phyloP scores from a whole-genome alignment of 2,329 filamentous ascomycete species.

The Microsporum ferrugineum region DNA sequence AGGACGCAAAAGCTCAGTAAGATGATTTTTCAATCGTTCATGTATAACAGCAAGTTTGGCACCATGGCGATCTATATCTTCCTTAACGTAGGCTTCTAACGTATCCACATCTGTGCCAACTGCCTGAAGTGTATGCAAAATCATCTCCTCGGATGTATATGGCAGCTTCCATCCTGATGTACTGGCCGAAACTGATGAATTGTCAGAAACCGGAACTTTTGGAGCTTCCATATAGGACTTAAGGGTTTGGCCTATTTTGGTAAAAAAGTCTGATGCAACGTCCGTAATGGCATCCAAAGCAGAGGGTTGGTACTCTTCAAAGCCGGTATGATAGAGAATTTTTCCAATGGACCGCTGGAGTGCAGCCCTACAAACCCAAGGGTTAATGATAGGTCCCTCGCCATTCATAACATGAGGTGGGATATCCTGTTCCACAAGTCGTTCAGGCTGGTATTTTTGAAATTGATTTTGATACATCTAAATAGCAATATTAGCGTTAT shows the following conservation, averaged over 20 bases:
- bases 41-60: constrained; percentile 73
- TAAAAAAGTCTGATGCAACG: constrained; percentile 78
- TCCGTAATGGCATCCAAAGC: constrained; percentile 85
- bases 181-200: constrained; percentile 24
- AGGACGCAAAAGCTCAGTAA: constrained; percentile 85
- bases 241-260: constrained; percentile 67
- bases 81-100: constrained; percentile 77
- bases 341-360: constrained; percentile 86
- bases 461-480: constrained; percentile 97
- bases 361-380: constrained; percentile 68
- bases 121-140: constrained; percentile 74
- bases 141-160: constrained; percentile 72
- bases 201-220: constrained; percentile 49
- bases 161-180: constrained; percentile 47
- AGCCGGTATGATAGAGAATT: constrained; percentile 90
- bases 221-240: constrained; percentile 75
- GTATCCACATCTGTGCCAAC: constrained; percentile 71
- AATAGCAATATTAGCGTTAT: constrained; percentile 12
- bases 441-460: constrained; percentile 84
- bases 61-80: constrained; percentile 80
- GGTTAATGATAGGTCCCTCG: constrained; percentile 75
- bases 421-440: constrained; percentile 76
- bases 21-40: constrained; percentile 85
- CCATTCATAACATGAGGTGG: constrained; percentile 83
- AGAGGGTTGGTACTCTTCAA: constrained; percentile 93